Evolutionary conservation across 345 rosid genomes (phyloP).

Genomic region (Dimocarpus longan): DNA sequence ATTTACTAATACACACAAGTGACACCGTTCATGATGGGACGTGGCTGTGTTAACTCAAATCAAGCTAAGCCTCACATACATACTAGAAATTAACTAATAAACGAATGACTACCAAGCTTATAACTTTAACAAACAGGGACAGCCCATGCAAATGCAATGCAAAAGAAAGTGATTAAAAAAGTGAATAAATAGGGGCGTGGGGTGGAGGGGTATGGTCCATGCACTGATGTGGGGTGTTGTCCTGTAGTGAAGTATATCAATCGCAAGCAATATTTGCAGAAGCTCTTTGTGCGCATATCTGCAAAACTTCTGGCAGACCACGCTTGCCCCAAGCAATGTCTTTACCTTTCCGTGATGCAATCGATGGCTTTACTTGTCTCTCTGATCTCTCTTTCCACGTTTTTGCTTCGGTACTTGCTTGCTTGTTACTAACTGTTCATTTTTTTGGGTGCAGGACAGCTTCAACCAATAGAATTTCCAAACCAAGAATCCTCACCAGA

Average conservation of each 20-base stretch:
- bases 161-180: constrained; percentile 34
- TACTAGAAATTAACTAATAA: no score
- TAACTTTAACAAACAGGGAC: constrained; percentile 6
- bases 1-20: no score
- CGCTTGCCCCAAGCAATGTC: constrained; percentile 68
- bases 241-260: no score
- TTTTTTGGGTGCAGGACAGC: constrained; percentile 15
- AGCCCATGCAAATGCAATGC: neutral
- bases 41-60: no score
- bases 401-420: constrained; percentile 28
- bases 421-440: neutral
- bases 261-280: no score
- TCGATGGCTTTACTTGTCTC: constrained; percentile 31
- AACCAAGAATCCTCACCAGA: constrained; percentile 2
- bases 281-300: constrained; percentile 28
- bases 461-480: constrained; percentile 21
- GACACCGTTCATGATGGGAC: no score
- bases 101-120: constrained; percentile 13
- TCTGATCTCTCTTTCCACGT: constrained; percentile 7
- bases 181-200: neutral
- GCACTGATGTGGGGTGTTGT: no score
- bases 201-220: no score
- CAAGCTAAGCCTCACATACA: no score
- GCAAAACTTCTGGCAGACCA: constrained; percentile 52
- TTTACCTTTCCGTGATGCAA: constrained; percentile 54